Conservation (phyloP, 768 basidiomycete genomes). For the Infundibulicybe gibba region DNA sequence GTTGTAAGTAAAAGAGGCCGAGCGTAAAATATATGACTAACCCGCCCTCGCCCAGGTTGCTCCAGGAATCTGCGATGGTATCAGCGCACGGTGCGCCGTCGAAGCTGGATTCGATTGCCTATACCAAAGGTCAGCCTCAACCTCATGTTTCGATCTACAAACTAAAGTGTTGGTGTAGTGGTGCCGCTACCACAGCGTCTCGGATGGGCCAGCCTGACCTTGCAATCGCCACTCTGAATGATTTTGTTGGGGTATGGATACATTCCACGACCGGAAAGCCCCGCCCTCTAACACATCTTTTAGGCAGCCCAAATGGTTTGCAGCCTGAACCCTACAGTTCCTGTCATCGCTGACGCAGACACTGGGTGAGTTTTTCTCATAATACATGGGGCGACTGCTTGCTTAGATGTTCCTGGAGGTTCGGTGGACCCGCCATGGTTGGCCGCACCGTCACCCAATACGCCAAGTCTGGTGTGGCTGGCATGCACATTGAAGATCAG, state of each 20-base stretch:
- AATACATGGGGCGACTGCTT: background rate
- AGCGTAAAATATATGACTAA: too few species aligned
- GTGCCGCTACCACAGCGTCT: constrained; percentile 78
- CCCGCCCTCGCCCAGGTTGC: constrained; percentile 43
- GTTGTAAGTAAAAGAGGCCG: constrained; percentile 43
- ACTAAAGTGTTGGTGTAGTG: constrained; percentile 28
- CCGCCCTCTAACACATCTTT: constrained; percentile 1
- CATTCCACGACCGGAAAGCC: background rate
- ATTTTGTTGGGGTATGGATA: constrained; percentile 55
- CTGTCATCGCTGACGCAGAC: constrained; percentile 79
- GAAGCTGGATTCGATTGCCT: constrained; percentile 77
- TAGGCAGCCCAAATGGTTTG: constrained; percentile 70
- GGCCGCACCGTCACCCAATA: constrained; percentile 76
- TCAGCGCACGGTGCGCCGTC: constrained; percentile 74
- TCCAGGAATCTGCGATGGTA: constrained; percentile 79
- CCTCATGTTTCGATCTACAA: too few species aligned
- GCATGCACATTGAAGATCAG: constrained; percentile 78
- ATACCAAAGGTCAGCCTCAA: constrained; percentile 57
- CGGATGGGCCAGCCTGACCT: constrained; percentile 77
- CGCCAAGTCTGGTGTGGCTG: constrained; percentile 68
- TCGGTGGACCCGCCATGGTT: constrained; percentile 73
- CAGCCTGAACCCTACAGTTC: constrained; percentile 56
- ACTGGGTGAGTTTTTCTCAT: constrained; percentile 47
- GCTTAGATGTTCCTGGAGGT: constrained; percentile 24
- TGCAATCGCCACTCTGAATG: constrained; percentile 74